Conservation (phyloP, 202 grass and related monocot genomes). For the Schoenoplectus triqueter region DNA sequence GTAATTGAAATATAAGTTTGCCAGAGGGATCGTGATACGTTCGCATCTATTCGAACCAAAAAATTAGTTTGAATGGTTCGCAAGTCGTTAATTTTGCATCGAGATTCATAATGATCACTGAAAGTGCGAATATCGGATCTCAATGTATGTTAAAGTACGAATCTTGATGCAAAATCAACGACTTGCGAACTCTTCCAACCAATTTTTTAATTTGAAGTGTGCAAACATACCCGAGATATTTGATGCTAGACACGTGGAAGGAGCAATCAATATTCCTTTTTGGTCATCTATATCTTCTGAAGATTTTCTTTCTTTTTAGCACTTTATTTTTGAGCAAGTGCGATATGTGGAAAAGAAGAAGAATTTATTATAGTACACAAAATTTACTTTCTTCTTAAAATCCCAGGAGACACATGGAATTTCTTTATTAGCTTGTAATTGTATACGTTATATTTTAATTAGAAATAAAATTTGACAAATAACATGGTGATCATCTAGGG, state of each 20-base stretch:
- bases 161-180: no score
- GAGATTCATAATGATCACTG: no score
- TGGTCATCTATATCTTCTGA: conserved; percentile 62
- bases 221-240: conserved; percentile 31
- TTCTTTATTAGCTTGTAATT: neutral
- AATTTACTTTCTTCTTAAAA: neutral
- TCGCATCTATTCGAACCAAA: no score
- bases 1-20: conserved; percentile 44
- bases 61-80: no score
- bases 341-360: conserved; percentile 45
- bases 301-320: neutral
- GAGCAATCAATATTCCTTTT: conserved; percentile 62
- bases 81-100: no score
- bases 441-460: no score
- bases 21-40: conserved; percentile 29
- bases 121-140: no score
- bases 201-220: no score
- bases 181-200: no score
- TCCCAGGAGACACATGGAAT: neutral
- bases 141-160: no score
- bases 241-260: conserved; percentile 58
- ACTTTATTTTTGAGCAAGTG: conserved; percentile 55
- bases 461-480: no score
- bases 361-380: conserved; percentile 57
- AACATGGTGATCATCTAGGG: no score